phyloP scores from a whole-genome alignment of 176 grass and related monocot species.

The Cenchrus purpureus region DNA sequence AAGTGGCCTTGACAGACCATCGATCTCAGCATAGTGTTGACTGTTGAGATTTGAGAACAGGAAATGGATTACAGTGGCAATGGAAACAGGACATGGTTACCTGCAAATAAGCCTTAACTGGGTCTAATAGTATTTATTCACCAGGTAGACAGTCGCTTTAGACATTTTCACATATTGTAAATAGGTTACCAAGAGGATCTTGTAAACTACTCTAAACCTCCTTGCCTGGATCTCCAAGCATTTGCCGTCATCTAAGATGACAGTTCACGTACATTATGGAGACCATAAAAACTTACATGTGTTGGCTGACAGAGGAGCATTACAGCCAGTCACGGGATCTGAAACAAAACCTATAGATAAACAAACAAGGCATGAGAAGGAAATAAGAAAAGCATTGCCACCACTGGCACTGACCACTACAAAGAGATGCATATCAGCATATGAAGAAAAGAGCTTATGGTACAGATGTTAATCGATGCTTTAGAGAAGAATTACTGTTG shows the following conservation, averaged over 20 bases:
- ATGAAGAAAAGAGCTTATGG: background rate
- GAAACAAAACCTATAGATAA: background rate
- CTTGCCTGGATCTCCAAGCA: background rate
- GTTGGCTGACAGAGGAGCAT: background rate
- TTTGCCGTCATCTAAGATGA: background rate
- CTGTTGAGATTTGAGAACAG: background rate
- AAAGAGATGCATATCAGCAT: background rate
- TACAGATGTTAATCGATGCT: background rate
- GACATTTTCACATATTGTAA: background rate
- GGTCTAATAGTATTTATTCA: slow-evolving; percentile 3
- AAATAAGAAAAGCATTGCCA: background rate
- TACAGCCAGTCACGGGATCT: background rate
- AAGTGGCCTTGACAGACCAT: background rate
- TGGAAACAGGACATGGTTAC: background rate
- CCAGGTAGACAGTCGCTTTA: background rate
- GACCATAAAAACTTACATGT: background rate
- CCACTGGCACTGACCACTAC: background rate
- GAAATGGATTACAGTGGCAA: background rate
- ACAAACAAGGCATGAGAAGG: background rate
- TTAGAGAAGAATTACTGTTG: background rate
- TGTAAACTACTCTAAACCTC: background rate
- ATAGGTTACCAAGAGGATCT: background rate
- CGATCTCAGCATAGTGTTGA: background rate
- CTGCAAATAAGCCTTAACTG: slow-evolving; percentile 41
- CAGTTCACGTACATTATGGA: background rate